Percentiles rank a stretch among this genome's conserved stretches.
Conservation (phyloP, 345 rosid species). For the Euphorbia peplus region DNA sequence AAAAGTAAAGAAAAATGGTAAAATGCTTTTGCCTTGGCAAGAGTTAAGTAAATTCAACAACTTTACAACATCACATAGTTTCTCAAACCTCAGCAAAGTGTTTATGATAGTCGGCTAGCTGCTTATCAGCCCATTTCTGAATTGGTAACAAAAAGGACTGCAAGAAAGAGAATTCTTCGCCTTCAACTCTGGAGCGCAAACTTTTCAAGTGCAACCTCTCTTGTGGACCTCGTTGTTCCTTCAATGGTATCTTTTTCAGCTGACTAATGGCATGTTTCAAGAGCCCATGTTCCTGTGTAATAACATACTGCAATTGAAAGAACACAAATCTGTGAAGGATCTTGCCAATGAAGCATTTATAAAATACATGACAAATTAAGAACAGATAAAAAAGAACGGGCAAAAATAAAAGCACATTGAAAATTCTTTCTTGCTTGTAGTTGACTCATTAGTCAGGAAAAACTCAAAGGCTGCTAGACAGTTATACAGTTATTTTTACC, state of each 20-base stretch:
- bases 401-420: background rate
- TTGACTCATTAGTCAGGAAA: background rate
- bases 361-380: background rate
- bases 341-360: background rate
- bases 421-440: background rate
- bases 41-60: constrained; percentile 1
- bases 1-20: background rate
- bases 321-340: background rate
- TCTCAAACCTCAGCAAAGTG: constrained; percentile 81
- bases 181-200: constrained; percentile 62
- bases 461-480: background rate
- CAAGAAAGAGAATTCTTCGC: constrained; percentile 65
- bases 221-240: constrained; percentile 94
- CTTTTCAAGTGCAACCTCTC: constrained; percentile 90
- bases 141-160: constrained; percentile 85
- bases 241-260: constrained; percentile 77
- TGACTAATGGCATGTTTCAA: constrained; percentile 83
- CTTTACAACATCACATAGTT: background rate
- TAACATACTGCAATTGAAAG: constrained; percentile 57
- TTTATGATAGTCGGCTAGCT: constrained; percentile 81
- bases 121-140: constrained; percentile 87
- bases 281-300: constrained; percentile 75
- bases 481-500: background rate
- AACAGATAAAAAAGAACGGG: background rate
- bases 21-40: background rate